Evolutionary conservation across 148 eudicot genomes (phyloP), one percentile per base, ranked within the genome.

Genomic region (Bassia scoparia): DNA sequence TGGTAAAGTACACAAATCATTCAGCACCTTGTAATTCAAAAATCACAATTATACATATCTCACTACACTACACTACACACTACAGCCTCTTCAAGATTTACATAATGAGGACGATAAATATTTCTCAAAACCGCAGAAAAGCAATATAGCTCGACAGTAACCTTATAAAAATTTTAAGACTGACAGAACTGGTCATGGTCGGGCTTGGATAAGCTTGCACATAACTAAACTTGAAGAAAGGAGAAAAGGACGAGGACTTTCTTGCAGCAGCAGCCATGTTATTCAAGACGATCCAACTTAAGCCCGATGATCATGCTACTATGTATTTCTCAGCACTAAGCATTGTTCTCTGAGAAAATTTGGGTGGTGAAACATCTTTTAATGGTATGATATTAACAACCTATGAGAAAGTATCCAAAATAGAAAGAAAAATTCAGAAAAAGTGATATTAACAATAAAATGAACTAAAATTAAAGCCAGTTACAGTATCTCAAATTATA

Each of bases 141-240:
- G n/a, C n/a, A n/a, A n/a, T n/a, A n/a, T n/a, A n/a, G n/a, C n/a
- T n/a, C n/a, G n/a, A n/a, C n/a, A n/a, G n/a, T n/a, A n/a, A n/a
- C n/a, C n/a, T n/a, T n/a, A n/a, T n/a, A n/a, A n/a, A n/a, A n/a
- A n/a, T n/a, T n/a, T n/a, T n/a, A n/a, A n/a, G n/a, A n/a, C n/a
- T n/a, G n/a, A n/a, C n/a, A n/a, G n/a, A n/a, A n/a, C n/a, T n/a
- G n/a, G n/a, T n/a, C n/a, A n/a, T n/a, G n/a, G n/a, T 53, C 87
- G 82, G 24, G 96, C 90, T 74, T 94, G 97, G 41, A 87, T 20
- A 72, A 84, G 75, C 86, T 89, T 94, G 81, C 93, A 86, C 48
- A 91, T 5, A 31, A 94, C 50, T 70, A 91, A 85, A 49, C 90
- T 87, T 66, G 59, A 79, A 65, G 46, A 41, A 26, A 24, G 33